Evolutionary conservation across 345 rosid species (phyloP), one percentile per base, ranked within the genome.

Genomic region (Kandelia obovata): DNA sequence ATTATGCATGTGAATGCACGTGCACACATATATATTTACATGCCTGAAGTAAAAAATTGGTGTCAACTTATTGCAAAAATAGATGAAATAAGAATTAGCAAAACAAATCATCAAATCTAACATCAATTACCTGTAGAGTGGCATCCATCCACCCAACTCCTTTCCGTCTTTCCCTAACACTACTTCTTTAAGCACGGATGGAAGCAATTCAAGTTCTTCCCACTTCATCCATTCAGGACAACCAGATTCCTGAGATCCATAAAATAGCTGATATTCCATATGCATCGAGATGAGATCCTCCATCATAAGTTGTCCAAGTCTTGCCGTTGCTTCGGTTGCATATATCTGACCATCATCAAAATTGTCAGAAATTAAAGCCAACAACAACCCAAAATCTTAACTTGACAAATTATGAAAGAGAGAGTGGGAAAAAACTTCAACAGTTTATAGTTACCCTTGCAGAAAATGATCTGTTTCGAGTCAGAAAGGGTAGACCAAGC

Each of bases 211-310:
- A 65, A 85, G 77, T 69, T 88, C 86, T 75, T 88, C 78, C 88
- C 85, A 80, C 61, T 77, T 82, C 89, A 90, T 81, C 95, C 95
- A 91, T 47, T 75, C 58, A 65, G 97, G 95, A 62, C 46, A 78
- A 65, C 78, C 31, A 17, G 83, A 74, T 55, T 81, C 83, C 52
- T 76, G 74, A 27, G 79, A 65, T 28, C 98, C 98, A 69, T 89
- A 81, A 55, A 84, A 83, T 52, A 75, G 78, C 67, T 76, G 81
- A 53, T 82, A 85, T 68, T 94, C 98, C 62, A 58, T 67, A 68
- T 89, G 91, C 96, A 88, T 82, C 21, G 87, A 82, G 70, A 89
- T 83, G 73, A 94, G 95, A 77, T 88, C 94, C 80, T 89, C 91
- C 97, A 94, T 94, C 87, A 86, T 77, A 74, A 91, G 87, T 80